These are phyloP conservation scores for Apostasia ramifera DNA, from an alignment of 106 monocot genomes.

Conservation along the genomic window DNA sequence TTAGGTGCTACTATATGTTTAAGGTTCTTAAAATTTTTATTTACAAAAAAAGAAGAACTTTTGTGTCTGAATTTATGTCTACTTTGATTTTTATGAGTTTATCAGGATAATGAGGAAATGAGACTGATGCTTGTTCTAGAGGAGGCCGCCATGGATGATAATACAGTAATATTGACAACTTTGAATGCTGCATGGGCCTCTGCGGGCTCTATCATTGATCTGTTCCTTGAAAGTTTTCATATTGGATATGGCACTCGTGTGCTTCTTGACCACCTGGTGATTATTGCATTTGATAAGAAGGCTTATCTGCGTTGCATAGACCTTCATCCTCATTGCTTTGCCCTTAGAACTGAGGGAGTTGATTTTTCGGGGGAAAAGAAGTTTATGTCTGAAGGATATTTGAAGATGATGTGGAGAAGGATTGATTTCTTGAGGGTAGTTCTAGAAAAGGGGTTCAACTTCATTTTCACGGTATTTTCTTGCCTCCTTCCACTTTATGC, in stretches of 20 bases:
- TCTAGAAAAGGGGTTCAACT: constrained; percentile 64
- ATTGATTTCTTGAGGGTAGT: constrained; percentile 48
- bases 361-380: constrained; percentile 60
- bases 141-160: constrained; percentile 43
- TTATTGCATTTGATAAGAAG: constrained; percentile 46
- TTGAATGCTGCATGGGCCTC: constrained; percentile 69
- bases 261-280: constrained; percentile 60
- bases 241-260: constrained; percentile 33
- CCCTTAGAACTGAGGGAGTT: constrained; percentile 32
- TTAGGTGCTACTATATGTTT: too few species aligned
- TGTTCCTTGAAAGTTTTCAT: constrained; percentile 58
- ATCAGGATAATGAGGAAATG: constrained; percentile 39
- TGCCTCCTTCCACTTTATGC: neutral
- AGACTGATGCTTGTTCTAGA: constrained; percentile 36
- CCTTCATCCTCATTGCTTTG: constrained; percentile 50
- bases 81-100: neutral
- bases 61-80: too few species aligned
- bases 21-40: too few species aligned
- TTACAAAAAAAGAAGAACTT: too few species aligned
- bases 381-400: constrained; percentile 59
- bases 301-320: constrained; percentile 43
- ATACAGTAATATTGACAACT: constrained; percentile 57
- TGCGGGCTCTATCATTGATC: constrained; percentile 42
- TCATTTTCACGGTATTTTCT: constrained; percentile 62
- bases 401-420: constrained; percentile 72